Evolutionary conservation across 164 flowering plant species (phyloP), one percentile per base, ranked within the genome.

Genomic region (Magnolia changhungtana): DNA sequence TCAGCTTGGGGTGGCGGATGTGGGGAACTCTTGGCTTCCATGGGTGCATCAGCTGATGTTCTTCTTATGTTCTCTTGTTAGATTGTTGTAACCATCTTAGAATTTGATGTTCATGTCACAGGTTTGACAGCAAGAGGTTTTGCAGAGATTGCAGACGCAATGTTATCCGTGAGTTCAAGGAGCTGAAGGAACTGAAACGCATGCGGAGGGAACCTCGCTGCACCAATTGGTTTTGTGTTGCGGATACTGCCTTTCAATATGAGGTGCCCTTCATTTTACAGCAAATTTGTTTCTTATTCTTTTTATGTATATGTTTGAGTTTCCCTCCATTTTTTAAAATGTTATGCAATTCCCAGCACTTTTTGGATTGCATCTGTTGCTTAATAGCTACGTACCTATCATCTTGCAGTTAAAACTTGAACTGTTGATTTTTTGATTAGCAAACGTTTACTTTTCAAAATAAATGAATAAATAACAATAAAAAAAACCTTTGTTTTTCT

Each of bases 91-190:
- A 65, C 45, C 55, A 72, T 21, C 31, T 68, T 67, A 64, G 21
- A 76, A 63, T 29, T 71, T 75, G 59, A 68, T 78, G 59, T 79
- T 78, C 69, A 75, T 84, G 68, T 82, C 10, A 76, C 92, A 96
- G 99, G 94, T 96, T 96, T 84, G 99, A 96, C 76, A 92, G 93
- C 93, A 96, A 96, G 88, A 89, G 95, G 82, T 96, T 96, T 82
- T 96, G 99, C 83, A 88, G 99, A 89, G 98, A 96, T 82, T 96
- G 99, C 86, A 90, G 99, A 85, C 90, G 92, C 77, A 94, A 96
- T 86, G 99, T 96, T 45, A 91, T 96, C 71, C 95, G 97, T 70
- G 99, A 96, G 86, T 96, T 94, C 84, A 96, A 94, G 89, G 99
- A 94, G 83, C 85, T 96, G 72, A 96, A 96, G 85, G 99, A 96